Conservation (phyloP, 331 rosid genomes). For the Cydonia oblonga region DNA sequence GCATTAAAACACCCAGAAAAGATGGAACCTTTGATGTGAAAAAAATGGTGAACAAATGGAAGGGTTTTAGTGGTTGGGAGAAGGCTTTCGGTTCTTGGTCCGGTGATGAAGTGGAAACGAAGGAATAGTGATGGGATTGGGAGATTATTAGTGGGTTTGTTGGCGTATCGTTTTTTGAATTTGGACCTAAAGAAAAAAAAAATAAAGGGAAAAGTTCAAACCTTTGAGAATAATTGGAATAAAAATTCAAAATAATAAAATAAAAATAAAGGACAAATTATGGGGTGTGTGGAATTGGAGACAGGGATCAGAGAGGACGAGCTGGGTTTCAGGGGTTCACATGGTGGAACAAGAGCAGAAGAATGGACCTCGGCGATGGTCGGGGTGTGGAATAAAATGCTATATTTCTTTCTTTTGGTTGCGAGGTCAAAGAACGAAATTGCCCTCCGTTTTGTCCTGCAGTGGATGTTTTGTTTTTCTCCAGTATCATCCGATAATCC, state of each 20-base stretch:
- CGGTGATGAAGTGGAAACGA: slow-evolving; percentile 46
- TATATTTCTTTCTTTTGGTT: neutral
- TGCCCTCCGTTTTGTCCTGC: neutral
- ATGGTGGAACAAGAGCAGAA: slow-evolving; percentile 6
- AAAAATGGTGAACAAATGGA: neutral
- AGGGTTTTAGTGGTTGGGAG: slow-evolving; percentile 33
- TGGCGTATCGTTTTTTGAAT: slow-evolving; percentile 40
- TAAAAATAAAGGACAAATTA: neutral
- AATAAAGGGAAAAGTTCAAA: neutral
- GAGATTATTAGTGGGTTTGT: slow-evolving; percentile 28
- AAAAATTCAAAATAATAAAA: neutral
- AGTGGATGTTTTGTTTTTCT: neutral
- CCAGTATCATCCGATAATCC: slow-evolving; percentile 3
- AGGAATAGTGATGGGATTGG: slow-evolving; percentile 42
- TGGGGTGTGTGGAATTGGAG: neutral
- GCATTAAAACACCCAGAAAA: slow-evolving; percentile 26
- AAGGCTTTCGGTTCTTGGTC: slow-evolving; percentile 61
- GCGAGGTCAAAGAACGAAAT: neutral
- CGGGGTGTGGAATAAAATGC: slow-evolving; percentile 11
- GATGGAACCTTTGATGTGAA: neutral
- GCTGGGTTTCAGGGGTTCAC: slow-evolving; percentile 18
- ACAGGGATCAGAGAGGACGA: neutral
- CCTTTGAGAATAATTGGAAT: neutral
- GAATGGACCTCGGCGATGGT: slow-evolving; percentile 25
- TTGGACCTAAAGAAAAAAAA: neutral